Base-by-base conservation (phyloP, 2,329 filamentous ascomycete genomes). In the Alternaria triticimaculans region DNA sequence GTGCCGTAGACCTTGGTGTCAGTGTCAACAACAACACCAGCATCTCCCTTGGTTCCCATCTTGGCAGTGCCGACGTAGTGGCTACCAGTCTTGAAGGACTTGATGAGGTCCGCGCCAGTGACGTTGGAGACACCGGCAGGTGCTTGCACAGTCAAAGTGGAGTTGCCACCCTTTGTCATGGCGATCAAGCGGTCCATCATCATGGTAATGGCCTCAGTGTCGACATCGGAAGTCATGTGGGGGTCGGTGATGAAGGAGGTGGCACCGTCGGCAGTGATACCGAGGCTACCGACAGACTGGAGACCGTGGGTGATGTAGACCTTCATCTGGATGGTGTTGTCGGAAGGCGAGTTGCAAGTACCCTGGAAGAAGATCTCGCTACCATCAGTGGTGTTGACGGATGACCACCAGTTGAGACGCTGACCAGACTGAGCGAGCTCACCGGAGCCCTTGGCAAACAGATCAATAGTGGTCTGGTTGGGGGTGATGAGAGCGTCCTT, bases 241-340 rank as follows among this genome's bases (percentile, higher is more conserved):
- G 85, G 78, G 71, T 85, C 83, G 54, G 83, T 79, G 33, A 81
- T 82, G 60, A 87, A 76, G 26, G 81, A 76, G 48, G 82, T 82
- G 37, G 80, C 72, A 14, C 81, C 78, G 1, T 71, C 72, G 4
- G 73, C 67, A 9, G 75, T 78, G 51, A 80, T 78, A 28, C 77
- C 77, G 66, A 89, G 85, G 57, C 86, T 83, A 25, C 89, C 89
- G 15, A 87, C 82, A 10, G 88, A 89, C n/a, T 84, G 84, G 12
- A 86, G 81, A 49, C 89, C 88, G 61, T 88, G 87, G 33, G 88
- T 88, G 18, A 91, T 86, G 78, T 91, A 90, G 9, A 79, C 67
- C 64, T 79, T 79, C 75, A 80, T 78, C 58, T 78, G 74, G 26
- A 79, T 66, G 18, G 72, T 76, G 67, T 75, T 72, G 62, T 76